Evolutionary conservation across 352 stramenopile genomes (phyloP), one percentile per base, ranked within the genome.

Genomic region (Pythium rhizo-oryzae): DNA sequence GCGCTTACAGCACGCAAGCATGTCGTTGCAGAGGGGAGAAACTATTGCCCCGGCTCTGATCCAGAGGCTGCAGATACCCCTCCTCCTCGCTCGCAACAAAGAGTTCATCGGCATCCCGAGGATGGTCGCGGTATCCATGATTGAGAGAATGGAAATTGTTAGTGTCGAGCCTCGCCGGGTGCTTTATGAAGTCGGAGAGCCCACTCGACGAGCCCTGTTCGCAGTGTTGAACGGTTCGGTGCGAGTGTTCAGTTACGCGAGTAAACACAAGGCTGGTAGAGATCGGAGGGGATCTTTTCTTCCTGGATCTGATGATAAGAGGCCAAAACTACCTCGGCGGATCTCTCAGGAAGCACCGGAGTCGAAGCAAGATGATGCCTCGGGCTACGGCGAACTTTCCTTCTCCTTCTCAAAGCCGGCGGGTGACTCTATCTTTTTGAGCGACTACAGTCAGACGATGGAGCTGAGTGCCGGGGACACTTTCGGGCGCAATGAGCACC

Each of bases 401-500:
- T 55, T 62, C 24, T 46, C 54, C 0, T 80, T 78, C 41, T 69
- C 75, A 25, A 71, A 71, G 44, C 67, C 74, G 15, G 74, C 74
- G 18, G 65, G 58, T 11, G 74, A 81, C 21, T 44, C 63, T 12
- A 71, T 81, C 12, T 81, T 78, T 24, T 41, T 79, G 18, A 75
- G 69, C 52, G 71, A 79, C 51, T 81, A 79, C 28, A 69, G 61
- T 16, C 63, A 58, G 25, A 79, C 68, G 9, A 46, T 57, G 6
- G 74, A 81, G 37, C 46, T 77, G n/a, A 30, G 16, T 0, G 30
- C 53, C 1, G 74, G 71, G n/a, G 68, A 73, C 52, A 68, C 53
- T 25, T 76, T 81, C 52, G 71, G 74, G 0, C 64, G 59, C 1
- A 33, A 69, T 50, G 59, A 69, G 5, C 47, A 19, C 8, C 28